Base-by-base conservation (phyloP, 225 moss, liverwort and hornwort species). In the Bryum argenteum region DNA sequence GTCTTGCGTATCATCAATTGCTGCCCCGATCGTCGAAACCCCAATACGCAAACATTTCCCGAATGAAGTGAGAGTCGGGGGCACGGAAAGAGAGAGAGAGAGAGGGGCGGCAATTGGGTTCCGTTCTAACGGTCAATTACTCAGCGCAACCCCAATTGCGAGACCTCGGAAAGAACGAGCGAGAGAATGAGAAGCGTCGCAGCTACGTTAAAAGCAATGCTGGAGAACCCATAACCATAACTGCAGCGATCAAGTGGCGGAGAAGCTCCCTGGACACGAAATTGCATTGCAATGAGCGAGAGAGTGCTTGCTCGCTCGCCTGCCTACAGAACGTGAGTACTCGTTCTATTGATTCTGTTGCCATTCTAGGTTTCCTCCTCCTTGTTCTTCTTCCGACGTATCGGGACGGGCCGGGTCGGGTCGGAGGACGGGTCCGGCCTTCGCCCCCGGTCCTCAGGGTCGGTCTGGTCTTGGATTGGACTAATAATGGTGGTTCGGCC, bases 141-240 rank as follows among this genome's bases (percentile, higher is more conserved):
- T n/a, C n/a, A n/a, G 26, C 21, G 62, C 69, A 58, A 69, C 63
- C 79, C 79, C 79, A 69, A 69, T 64, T 74, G 61, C 4, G 10
- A 4, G 7, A 17, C 42, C 60, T 33, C 58, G 16, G 37, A 60
- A 47, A 62, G 40, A 39, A 13, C 37, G 37, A 47, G n/a, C n/a
- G 33, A 43, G 12, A 48, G 48, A 15, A 53, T 44, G 72, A 12
- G 41, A 1, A 37, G 0, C 20, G 48, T 63, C 28, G 15, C 18
- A 26, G 8, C 18, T 26, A 18, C 1, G n/a, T n/a, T n/a, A 23
- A 57, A 1, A 48, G 38, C 38, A 8, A 18, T 72, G 45, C 61
- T 16, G 8, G 9, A 69, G 39, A 7, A 20, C 41, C 57, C 69
- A 69, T 41, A 41, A 9, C 20, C 40, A 53, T 18, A 60, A 23